Evolutionary conservation across 1,284 basidiomycete species (phyloP), one percentile per base, ranked within the genome.

Genomic region (Mycena citricolor): DNA sequence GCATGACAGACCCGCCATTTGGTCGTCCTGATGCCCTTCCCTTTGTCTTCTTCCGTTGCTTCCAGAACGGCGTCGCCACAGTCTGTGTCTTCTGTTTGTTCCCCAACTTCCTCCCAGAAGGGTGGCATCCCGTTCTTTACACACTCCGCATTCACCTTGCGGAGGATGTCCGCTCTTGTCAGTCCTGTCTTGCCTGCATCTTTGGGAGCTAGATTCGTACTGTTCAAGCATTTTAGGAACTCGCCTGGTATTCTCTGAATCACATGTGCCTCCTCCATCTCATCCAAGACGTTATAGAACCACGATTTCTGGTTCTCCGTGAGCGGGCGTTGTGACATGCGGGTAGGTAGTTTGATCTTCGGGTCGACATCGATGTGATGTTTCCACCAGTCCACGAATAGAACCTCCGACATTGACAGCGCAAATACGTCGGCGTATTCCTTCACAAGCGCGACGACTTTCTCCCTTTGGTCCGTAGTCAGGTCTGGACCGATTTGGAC

Each of bases 1-100:
- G 61, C 60, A 39, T 68, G 65, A 39, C 64, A 67, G 1, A 69
- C 45, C 0, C 64, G 36, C 61, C 63, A 70, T 40, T 48, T 37
- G n/a, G 35, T 45, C 5, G 29, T 38, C 4, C 8, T 21, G 5
- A 23, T 20, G 29, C 21, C 21, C 5, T 13, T 6, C 6, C 40
- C 40, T 0, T 31, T 21, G 1, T 4, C n/a, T 2, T 34, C 20
- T 11, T 47, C 46, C 2, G 39, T 24, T 4, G 43, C 37, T 1
- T 45, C 43, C 2, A 45, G 32, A 4, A 45, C 26, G 1, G 43
- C 43, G 17, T 45, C 32, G 38, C n/a, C n/a, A n/a, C n/a, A n/a
- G n/a, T 36, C 34, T 2, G 34, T 32, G n/a, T 47, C 45, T 4
- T 35, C 39, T 1, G 45, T n/a, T n/a, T n/a, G 39, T 17, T 38